Conservation (phyloP, 345 rosid species). For the Excoecaria cochinchinensis region DNA sequence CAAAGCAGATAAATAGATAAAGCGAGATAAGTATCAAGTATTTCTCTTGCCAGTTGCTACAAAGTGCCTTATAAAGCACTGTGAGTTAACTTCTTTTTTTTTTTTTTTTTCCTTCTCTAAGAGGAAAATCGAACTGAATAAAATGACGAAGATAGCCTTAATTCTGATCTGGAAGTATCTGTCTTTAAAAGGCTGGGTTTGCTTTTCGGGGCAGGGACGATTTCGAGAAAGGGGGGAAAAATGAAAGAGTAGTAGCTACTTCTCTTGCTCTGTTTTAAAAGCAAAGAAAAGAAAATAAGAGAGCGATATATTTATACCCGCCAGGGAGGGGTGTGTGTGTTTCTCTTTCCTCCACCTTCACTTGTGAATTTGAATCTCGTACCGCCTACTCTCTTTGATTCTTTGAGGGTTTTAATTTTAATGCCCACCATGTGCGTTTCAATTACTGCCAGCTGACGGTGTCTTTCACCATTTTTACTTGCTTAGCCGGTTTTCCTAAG, state of each 20-base stretch:
- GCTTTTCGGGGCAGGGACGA: neutral
- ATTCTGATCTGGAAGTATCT: slow-evolving; percentile 34
- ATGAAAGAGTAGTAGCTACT: slow-evolving; percentile 31
- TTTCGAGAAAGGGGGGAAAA: neutral
- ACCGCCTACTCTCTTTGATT: slow-evolving; percentile 18
- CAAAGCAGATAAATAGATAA: neutral
- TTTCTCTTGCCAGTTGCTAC: too few species aligned
- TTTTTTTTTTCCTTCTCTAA: neutral
- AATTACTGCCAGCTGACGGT: slow-evolving; percentile 29
- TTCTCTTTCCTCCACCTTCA: slow-evolving; percentile 16
- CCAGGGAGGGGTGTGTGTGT: neutral
- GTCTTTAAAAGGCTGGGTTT: neutral
- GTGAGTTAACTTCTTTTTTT: neutral
- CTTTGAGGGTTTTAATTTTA: neutral
- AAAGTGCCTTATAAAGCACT: neutral
- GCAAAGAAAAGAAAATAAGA: slow-evolving; percentile 18
- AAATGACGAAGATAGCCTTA: slow-evolving; percentile 31
- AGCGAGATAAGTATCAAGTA: neutral
- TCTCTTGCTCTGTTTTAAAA: slow-evolving; percentile 35
- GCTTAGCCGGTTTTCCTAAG: neutral
- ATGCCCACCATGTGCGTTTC: slow-evolving; percentile 20
- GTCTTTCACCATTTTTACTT: neutral
- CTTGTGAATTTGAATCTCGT: slow-evolving; percentile 27
- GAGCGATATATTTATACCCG: slow-evolving; percentile 1
- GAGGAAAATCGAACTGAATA: slow-evolving; percentile 12